phyloP scores from a whole-genome alignment of 805 yeast genomes.

The Schizosaccharomyces osmophilus region DNA sequence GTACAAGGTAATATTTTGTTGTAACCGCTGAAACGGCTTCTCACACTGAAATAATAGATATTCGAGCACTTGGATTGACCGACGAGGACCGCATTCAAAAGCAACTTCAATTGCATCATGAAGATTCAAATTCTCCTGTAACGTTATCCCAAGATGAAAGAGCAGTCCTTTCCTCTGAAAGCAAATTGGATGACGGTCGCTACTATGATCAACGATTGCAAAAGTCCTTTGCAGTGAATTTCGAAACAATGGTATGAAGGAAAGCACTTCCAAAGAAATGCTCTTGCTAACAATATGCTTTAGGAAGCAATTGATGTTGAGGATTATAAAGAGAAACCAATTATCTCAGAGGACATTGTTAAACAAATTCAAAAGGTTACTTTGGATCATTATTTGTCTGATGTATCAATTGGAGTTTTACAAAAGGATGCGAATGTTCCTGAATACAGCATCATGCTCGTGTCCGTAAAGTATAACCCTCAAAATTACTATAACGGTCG shows the following conservation, averaged over 20 bases:
- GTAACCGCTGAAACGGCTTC: neutral
- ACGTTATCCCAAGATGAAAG: neutral
- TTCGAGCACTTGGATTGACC: neutral
- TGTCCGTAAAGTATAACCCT: slow-evolving; percentile 49
- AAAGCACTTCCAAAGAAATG: neutral
- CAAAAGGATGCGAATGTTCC: slow-evolving; percentile 7
- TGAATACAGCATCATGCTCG: slow-evolving; percentile 24
- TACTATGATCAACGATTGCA: neutral
- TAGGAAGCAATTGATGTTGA: neutral
- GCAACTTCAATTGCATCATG: neutral
- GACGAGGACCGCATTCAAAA: neutral
- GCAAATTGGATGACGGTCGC: neutral
- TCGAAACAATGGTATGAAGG: neutral
- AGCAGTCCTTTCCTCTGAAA: neutral
- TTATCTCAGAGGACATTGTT: slow-evolving; percentile 6
- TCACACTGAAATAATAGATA: neutral
- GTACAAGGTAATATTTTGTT: neutral
- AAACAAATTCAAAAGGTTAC: slow-evolving; percentile 26
- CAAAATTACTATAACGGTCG: slow-evolving; percentile 69
- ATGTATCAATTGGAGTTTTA: slow-evolving; percentile 22
- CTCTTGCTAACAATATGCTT: neutral
- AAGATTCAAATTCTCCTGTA: neutral
- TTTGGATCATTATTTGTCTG: slow-evolving; percentile 40
- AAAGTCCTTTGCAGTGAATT: neutral
- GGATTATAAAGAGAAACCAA: neutral